These are phyloP conservation scores for Edaphochlamys debaryana DNA, from an alignment of 139 green algal genomes.

Conservation along the genomic window DNA sequence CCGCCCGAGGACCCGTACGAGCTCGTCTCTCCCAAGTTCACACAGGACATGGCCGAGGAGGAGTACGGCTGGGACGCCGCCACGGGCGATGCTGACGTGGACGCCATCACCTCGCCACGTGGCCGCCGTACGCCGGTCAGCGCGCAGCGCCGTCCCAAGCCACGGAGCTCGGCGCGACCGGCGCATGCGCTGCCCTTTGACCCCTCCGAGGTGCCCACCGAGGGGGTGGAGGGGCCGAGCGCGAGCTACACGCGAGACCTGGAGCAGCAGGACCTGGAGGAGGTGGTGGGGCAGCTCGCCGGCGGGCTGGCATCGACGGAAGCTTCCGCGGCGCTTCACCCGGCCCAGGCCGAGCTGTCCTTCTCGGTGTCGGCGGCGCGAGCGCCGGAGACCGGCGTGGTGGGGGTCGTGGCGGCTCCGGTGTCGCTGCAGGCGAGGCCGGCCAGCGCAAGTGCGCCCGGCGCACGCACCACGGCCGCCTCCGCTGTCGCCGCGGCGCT, in stretches of 20 bases:
- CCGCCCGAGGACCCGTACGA: conserved; percentile 9
- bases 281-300: background rate
- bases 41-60: conserved; percentile 37
- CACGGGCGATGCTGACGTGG: conserved; percentile 21
- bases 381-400: too few relatives aligned
- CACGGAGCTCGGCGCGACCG: background rate
- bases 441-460: too few relatives aligned
- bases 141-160: too few relatives aligned
- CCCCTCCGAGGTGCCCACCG: background rate
- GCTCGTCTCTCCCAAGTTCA: conserved; percentile 14
- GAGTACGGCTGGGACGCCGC: conserved; percentile 39
- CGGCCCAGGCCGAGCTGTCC: background rate
- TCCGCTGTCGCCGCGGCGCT: background rate
- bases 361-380: background rate
- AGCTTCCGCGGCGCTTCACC: background rate
- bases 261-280: conserved; percentile 17
- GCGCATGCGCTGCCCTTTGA: conserved; percentile 20
- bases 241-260: conserved; percentile 35
- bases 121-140: background rate
- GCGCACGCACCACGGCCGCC: background rate
- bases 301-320: background rate
- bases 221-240: background rate
- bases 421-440: too few relatives aligned
- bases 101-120: background rate
- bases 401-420: too few relatives aligned